These are phyloP conservation scores for Coffea eugenioides DNA, from an alignment of 257 asterid genomes.

Conservation along the genomic window DNA sequence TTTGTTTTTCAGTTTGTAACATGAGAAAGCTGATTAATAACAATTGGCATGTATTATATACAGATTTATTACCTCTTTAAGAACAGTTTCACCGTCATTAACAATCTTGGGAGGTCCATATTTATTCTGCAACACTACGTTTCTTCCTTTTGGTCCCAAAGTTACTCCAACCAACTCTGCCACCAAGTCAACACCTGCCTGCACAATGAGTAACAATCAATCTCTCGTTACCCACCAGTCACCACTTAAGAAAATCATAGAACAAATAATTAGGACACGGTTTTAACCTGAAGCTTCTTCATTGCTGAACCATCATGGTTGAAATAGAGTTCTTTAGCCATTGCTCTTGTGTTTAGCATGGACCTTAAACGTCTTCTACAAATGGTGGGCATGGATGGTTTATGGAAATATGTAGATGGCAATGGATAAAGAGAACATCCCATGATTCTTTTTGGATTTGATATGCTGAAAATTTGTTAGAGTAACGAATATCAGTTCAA, in stretches of 20 bases:
- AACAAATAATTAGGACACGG: neutral
- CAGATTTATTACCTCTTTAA: constrained; percentile 56
- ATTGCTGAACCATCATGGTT: constrained; percentile 84
- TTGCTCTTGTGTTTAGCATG: constrained; percentile 49
- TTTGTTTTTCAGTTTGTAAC: too few relatives aligned
- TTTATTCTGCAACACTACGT: constrained; percentile 86
- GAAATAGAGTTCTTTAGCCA: constrained; percentile 70
- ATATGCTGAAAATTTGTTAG: neutral
- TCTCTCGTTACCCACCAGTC: neutral
- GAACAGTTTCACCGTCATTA: constrained; percentile 90
- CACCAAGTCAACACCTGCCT: constrained; percentile 79
- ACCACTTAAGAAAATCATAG: neutral
- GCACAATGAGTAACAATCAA: constrained; percentile 15
- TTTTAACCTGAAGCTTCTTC: constrained; percentile 58
- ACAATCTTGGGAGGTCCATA: constrained; percentile 96
- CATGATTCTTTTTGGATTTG: constrained; percentile 28
- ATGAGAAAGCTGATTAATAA: neutral
- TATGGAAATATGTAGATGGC: constrained; percentile 45
- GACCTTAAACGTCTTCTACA: constrained; percentile 37
- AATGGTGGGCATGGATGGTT: constrained; percentile 28
- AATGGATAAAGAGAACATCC: constrained; percentile 49
- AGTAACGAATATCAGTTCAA: neutral
- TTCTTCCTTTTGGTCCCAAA: constrained; percentile 88
- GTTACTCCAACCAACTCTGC: constrained; percentile 87
- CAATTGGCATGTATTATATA: neutral